Evolutionary conservation across 352 stramenopile genomes (phyloP).

Genomic region (Blastocystis sp.): DNA sequence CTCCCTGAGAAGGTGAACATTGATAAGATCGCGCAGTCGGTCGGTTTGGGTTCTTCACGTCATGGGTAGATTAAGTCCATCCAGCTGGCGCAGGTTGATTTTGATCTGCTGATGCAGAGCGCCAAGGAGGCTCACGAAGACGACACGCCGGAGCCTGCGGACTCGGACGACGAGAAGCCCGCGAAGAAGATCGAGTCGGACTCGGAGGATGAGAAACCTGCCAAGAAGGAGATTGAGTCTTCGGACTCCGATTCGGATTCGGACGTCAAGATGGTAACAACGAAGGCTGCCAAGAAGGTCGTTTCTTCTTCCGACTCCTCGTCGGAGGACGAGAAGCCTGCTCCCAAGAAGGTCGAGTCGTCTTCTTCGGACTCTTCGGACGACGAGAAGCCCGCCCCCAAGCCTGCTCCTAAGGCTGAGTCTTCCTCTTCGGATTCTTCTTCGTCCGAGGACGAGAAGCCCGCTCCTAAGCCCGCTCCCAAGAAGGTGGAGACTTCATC

Average conservation of each 20-base stretch:
- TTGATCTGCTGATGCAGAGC: background rate
- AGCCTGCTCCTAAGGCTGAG: slow-evolving; percentile 1
- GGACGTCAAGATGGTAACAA: background rate
- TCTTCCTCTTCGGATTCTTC: slow-evolving; percentile 5
- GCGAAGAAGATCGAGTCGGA: slow-evolving; percentile 30
- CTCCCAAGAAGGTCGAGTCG: slow-evolving; percentile 38
- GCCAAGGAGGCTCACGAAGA: background rate
- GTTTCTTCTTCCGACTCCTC: slow-evolving; percentile 13
- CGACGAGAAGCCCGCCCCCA: slow-evolving; percentile 44
- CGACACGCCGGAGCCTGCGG: background rate
- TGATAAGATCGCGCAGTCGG: slow-evolving; percentile 26
- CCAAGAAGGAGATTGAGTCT: slow-evolving; percentile 26
- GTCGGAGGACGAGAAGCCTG: slow-evolving; percentile 53
- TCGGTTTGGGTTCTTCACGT: background rate
- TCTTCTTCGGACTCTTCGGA: slow-evolving; percentile 14
- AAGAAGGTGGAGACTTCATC: slow-evolving; percentile 31
- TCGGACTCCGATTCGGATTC: slow-evolving; percentile 15
- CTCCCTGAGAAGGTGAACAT: slow-evolving; percentile 50
- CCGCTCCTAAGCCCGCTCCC: slow-evolving; percentile 18
- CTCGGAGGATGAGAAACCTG: slow-evolving; percentile 32
- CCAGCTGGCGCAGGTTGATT: background rate
- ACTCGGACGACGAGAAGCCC: background rate
- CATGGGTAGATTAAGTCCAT: slow-evolving; percentile 40
- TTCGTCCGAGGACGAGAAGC: slow-evolving; percentile 50
- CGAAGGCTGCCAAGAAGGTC: slow-evolving; percentile 30